These are phyloP conservation scores for Ophiostoma perfectum DNA, from an alignment of 2,329 filamentous ascomycete species.

Conservation along the genomic window DNA sequence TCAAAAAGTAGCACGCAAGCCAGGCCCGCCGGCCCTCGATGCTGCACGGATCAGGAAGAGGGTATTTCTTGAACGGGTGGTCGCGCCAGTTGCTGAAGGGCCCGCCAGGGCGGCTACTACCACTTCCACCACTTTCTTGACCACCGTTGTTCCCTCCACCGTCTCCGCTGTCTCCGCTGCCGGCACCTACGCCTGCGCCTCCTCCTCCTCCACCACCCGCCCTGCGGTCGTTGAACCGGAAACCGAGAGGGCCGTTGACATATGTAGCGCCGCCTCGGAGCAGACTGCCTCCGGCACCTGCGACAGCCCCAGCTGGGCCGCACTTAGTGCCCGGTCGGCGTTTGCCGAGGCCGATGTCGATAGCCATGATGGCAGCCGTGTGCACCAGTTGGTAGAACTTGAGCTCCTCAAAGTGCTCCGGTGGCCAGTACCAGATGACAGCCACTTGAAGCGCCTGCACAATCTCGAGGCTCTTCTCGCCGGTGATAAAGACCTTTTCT, in stretches of 20 bases:
- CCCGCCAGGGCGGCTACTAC: neutral
- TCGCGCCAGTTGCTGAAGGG: constrained; percentile 36
- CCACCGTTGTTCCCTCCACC: neutral
- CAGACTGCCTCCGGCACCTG: neutral
- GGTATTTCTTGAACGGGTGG: constrained; percentile 39
- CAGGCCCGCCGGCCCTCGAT: constrained; percentile 54
- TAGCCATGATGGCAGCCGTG: constrained; percentile 72
- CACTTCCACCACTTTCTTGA: neutral
- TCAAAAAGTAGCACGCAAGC: constrained; percentile 55
- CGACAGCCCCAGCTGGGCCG: neutral
- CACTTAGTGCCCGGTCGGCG: constrained; percentile 27
- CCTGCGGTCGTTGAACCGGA: neutral
- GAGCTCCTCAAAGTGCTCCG: constrained; percentile 75
- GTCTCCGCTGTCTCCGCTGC: too few relatives aligned
- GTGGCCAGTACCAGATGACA: constrained; percentile 81
- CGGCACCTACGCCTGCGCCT: neutral
- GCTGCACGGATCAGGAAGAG: constrained; percentile 47
- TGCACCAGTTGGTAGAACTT: constrained; percentile 88
- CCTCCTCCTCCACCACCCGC: neutral
- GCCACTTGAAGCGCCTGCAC: constrained; percentile 71
- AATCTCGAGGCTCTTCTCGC: constrained; percentile 76
- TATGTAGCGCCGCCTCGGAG: constrained; percentile 21
- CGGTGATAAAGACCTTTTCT: constrained; percentile 66
- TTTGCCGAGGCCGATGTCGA: constrained; percentile 69
- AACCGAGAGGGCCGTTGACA: neutral